Percentiles rank a stretch among this genome's conserved stretches.
These are phyloP conservation scores for Oryza rufipogon DNA, from an alignment of 176 grass and related monocot genomes.

Conservation along the genomic window DNA sequence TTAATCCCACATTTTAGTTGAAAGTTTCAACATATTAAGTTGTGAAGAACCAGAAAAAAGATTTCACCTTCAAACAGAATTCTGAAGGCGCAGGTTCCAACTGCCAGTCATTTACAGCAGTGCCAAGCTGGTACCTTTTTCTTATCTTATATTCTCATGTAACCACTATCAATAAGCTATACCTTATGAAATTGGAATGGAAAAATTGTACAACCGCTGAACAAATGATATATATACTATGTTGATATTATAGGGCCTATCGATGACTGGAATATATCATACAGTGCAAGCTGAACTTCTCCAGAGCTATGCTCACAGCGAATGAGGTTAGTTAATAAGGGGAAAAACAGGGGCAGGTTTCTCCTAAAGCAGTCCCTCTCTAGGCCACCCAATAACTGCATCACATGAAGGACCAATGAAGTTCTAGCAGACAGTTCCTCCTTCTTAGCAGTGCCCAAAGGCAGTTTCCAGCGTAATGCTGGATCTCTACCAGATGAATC, in stretches of 20 bases:
- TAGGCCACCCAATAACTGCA: conserved; percentile 65
- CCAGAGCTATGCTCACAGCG: conserved; percentile 81
- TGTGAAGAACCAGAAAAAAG: conserved; percentile 27
- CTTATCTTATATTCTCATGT: conserved; percentile 40
- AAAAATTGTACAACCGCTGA: conserved; percentile 53
- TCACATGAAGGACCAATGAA: conserved; percentile 67
- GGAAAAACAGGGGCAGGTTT: conserved; percentile 76
- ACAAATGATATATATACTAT: conserved; percentile 48
- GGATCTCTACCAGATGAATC: conserved; percentile 31
- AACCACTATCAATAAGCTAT: conserved; percentile 45
- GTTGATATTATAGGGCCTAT: conserved; percentile 75
- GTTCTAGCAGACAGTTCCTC: conserved; percentile 86
- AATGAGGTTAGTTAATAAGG: conserved; percentile 80
- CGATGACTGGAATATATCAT: conserved; percentile 77
- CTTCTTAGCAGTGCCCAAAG: conserved; percentile 65
- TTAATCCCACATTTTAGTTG: conserved; percentile 25
- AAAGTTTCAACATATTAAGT: conserved; percentile 14
- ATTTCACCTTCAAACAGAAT: conserved; percentile 48
- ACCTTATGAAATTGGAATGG: conserved; percentile 23
- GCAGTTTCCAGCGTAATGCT: conserved; percentile 53
- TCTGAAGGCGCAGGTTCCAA: conserved; percentile 28
- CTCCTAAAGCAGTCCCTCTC: conserved; percentile 74
- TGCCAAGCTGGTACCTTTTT: conserved; percentile 45
- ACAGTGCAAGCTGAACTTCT: conserved; percentile 78
- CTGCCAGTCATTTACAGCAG: conserved; percentile 38